Evolutionary conservation across 1,139 yeast species (phyloP).

Genomic region (Kodamaea ohmeri): DNA sequence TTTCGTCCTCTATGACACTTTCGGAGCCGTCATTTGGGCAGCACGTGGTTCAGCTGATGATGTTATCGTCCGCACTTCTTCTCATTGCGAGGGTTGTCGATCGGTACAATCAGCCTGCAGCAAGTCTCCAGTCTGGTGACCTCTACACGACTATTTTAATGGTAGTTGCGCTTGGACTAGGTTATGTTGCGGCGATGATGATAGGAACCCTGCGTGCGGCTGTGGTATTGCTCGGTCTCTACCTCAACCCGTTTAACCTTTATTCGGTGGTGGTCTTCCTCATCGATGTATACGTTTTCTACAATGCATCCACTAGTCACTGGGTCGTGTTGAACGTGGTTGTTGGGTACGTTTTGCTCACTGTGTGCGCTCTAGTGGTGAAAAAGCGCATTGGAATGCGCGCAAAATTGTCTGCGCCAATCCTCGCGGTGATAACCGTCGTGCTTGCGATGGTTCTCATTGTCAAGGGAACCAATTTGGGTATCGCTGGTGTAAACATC

Average conservation of each 20-base stretch:
- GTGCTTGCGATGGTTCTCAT: constrained; percentile 5
- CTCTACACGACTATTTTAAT: constrained; percentile 12
- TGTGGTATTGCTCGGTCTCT: constrained; percentile 27
- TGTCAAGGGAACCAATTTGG: constrained; percentile 15
- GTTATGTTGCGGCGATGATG: constrained; percentile 17
- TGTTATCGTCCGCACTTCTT: constrained; percentile 19
- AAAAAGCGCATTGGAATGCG: constrained; percentile 11
- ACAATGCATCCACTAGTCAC: constrained; percentile 13
- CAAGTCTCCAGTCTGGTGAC: not conserved
- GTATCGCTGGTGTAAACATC: constrained; percentile 25
- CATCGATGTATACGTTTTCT: constrained; percentile 20
- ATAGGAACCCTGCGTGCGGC: constrained; percentile 24
- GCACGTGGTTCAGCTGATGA: constrained; percentile 13
- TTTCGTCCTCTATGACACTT: constrained; percentile 21
- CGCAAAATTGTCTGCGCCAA: constrained; percentile 7
- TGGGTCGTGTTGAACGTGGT: constrained; percentile 13
- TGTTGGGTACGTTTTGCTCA: constrained; percentile 21
- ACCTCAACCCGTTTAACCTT: constrained; percentile 26
- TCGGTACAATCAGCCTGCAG: constrained; percentile 11
- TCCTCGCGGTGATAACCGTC: constrained; percentile 9
- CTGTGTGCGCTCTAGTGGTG: constrained; percentile 18
- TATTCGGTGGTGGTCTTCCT: constrained; percentile 27
- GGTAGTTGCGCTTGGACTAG: constrained; percentile 16
- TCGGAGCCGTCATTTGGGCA: constrained; percentile 2
- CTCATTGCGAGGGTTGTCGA: constrained; percentile 15